Evolutionary conservation across 108 stramenopile genomes (phyloP).

Genomic region (Nannochloropsis gaditana): DNA sequence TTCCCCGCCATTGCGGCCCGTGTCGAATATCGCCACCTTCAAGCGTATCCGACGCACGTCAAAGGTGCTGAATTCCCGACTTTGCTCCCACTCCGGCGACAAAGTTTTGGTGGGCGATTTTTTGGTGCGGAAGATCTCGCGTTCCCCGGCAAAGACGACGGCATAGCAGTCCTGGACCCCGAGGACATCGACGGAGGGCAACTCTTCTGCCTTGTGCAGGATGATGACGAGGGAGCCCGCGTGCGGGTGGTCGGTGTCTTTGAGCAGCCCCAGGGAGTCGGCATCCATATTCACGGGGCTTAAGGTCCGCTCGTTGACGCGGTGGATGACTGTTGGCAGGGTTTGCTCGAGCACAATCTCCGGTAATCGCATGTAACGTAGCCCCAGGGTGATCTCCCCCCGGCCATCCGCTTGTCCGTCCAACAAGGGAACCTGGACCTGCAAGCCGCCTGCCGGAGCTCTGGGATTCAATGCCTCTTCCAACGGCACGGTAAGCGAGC

Average conservation of each 20-base stretch:
- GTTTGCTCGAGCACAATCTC: slow-evolving; percentile 3
- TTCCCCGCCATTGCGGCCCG: neutral
- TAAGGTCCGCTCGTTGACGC: neutral
- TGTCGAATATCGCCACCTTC: neutral
- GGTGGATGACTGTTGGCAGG: neutral
- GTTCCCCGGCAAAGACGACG: neutral
- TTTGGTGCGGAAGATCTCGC: neutral
- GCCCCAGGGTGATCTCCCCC: neutral
- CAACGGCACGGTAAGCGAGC: neutral
- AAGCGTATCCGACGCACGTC: neutral
- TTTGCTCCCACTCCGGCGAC: neutral
- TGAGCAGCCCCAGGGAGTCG: slow-evolving; percentile 12
- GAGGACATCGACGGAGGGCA: neutral
- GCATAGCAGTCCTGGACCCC: slow-evolving; percentile 2
- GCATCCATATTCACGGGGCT: neutral
- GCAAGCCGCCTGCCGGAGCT: neutral
- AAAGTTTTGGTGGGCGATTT: neutral
- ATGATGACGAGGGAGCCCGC: neutral
- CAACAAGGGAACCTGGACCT: neutral
- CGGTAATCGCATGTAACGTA: neutral
- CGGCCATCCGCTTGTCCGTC: neutral
- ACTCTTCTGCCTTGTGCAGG: neutral
- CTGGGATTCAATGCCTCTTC: neutral
- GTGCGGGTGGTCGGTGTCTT: neutral
- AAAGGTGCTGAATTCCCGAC: neutral